Conservation (phyloP, 306 rosid species). For the Vachellia collinsii region DNA sequence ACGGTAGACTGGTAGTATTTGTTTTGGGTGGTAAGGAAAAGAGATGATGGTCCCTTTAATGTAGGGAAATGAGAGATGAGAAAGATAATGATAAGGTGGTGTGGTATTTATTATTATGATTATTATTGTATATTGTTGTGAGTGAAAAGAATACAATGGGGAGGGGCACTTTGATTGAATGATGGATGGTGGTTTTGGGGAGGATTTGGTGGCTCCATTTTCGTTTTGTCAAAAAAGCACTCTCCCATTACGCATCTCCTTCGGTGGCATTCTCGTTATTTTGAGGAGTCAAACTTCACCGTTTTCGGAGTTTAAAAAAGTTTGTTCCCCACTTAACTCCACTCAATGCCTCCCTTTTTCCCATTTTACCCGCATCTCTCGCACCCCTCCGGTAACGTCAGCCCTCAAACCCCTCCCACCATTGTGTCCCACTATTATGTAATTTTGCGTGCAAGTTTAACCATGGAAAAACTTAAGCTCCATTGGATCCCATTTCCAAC, state of each 20-base stretch:
- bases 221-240: background rate
- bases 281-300: conserved; percentile 42
- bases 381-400: no score
- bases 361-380: background rate
- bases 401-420: no score
- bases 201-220: conserved; percentile 26
- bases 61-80: background rate
- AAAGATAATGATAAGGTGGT: conserved; percentile 13
- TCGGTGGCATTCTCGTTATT: conserved; percentile 16
- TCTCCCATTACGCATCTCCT: background rate
- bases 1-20: background rate
- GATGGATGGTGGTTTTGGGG: background rate
- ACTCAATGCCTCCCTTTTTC: conserved; percentile 26
- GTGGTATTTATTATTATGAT: no score
- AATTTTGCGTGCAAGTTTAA: no score
- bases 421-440: no score
- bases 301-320: conserved; percentile 58
- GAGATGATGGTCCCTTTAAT: background rate
- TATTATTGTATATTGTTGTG: background rate
- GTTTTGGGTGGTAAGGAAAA: background rate
- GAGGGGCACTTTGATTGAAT: background rate
- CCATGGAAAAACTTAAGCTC: no score
- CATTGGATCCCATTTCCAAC: no score
- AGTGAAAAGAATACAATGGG: background rate
- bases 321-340: conserved; percentile 64